Evolutionary conservation across 345 rosid genomes (phyloP), one percentile per base, ranked within the genome.

Genomic region (Jatropha curcas): DNA sequence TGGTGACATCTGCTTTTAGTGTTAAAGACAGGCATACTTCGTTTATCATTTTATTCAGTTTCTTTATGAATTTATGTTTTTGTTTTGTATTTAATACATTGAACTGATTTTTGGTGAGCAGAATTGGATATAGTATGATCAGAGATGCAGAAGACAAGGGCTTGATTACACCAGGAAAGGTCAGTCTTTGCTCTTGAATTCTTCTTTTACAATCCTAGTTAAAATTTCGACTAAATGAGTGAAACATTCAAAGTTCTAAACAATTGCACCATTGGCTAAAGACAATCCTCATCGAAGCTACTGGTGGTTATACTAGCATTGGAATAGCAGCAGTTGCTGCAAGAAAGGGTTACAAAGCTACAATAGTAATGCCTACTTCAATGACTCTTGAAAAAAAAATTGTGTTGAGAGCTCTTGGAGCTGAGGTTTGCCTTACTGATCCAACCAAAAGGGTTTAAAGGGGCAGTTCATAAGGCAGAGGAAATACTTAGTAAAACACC

Each of bases 71-170:
- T n/a, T n/a, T n/a, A n/a, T n/a, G n/a, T n/a, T n/a, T 9, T 43
- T 51, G 63, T 63, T 22, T 2, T 4, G 22, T 5, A 27, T 5
- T 22, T 41, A 5, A 41, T 39, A 16, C 48, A 7, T 12, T 10
- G 3, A 7, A 10, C 30, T 50, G 22, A 30, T 8, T 31, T 33
- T 19, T 31, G 19, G 20, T 6, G 45, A n/a, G 74, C 90, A 94
- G 98, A 85, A 92, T 90, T 79, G 98, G 92, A 22, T 73, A 85
- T 75, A 88, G 96, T 79, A 94, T 94, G 98, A 89, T 94, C 73
- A 60, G 79, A 73, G 97, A 94, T 83, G 98, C 97, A 50, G 98
- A 94, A 86, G 84, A 87, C 67, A 89, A 75, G 76, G 95, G 94
- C 51, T 59, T 84, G 46, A 94, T 94, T 74, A 53, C 86, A 22